These are phyloP conservation scores for Morella rubra DNA, from an alignment of 306 rosid species.

Conservation along the genomic window DNA sequence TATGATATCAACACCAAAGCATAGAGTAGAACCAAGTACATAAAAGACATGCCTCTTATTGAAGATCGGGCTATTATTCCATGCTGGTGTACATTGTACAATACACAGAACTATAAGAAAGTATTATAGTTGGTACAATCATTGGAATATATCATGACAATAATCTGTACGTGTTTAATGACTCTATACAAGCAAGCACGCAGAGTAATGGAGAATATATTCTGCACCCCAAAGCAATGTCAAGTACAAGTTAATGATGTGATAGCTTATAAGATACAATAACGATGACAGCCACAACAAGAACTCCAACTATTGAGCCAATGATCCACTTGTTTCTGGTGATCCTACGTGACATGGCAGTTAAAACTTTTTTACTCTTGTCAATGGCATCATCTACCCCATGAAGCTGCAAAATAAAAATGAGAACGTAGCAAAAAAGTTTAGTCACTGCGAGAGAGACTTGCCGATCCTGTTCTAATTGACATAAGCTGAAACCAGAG, in stretches of 20 bases:
- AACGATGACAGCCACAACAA: conserved; percentile 52
- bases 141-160: background rate
- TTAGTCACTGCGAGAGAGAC: background rate
- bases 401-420: conserved; percentile 60
- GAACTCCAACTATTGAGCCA: conserved; percentile 71
- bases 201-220: conserved; percentile 17
- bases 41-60: background rate
- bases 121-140: background rate
- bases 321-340: conserved; percentile 78
- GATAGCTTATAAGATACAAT: conserved; percentile 66
- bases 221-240: conserved; percentile 16
- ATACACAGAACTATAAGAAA: background rate
- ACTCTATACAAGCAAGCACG: conserved; percentile 39
- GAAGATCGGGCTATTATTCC: background rate
- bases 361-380: conserved; percentile 76
- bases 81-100: background rate
- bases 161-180: conserved; percentile 13
- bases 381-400: conserved; percentile 83
- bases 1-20: background rate
- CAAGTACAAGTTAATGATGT: conserved; percentile 30
- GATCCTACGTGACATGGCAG: conserved; percentile 76
- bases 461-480: conserved; percentile 9
- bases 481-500: background rate
- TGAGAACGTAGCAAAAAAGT: too few relatives aligned
- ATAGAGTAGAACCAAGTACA: background rate